phyloP scores from a whole-genome alignment of 805 yeast species.

The Yarrowia sp. region DNA sequence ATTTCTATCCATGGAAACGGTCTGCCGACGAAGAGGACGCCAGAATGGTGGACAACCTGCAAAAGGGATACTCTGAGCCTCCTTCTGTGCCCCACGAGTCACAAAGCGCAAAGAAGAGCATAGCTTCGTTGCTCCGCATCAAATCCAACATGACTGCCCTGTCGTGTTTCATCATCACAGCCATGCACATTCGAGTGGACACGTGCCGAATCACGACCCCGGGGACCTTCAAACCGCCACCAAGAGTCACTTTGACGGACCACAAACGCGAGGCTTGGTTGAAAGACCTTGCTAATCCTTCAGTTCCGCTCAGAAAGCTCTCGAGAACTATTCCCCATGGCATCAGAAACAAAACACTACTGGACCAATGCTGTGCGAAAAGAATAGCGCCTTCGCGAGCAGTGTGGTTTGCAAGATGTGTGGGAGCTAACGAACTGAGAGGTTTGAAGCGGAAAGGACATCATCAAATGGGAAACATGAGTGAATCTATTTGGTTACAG shows the following conservation, averaged over 20 bases:
- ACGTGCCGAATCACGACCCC: slow-evolving; percentile 49
- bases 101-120: slow-evolving; percentile 62
- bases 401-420: slow-evolving; percentile 86
- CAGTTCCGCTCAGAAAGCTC: slow-evolving; percentile 62
- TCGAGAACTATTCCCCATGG: slow-evolving; percentile 90
- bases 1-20: slow-evolving; percentile 71
- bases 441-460: slow-evolving; percentile 53
- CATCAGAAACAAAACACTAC: slow-evolving; percentile 63
- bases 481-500: slow-evolving; percentile 64
- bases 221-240: slow-evolving; percentile 72
- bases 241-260: slow-evolving; percentile 86
- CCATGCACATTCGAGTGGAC: slow-evolving; percentile 49
- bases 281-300: slow-evolving; percentile 67
- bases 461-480: slow-evolving; percentile 28
- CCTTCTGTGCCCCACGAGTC: slow-evolving; percentile 64
- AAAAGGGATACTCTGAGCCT: slow-evolving; percentile 67
- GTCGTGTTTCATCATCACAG: slow-evolving; percentile 47
- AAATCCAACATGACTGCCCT: slow-evolving; percentile 50
- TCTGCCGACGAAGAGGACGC: slow-evolving; percentile 49
- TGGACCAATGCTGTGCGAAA: slow-evolving; percentile 70
- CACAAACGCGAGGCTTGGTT: slow-evolving; percentile 84
- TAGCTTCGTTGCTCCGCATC: slow-evolving; percentile 44
- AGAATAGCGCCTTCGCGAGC: slow-evolving; percentile 78
- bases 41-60: slow-evolving; percentile 54
- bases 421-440: slow-evolving; percentile 72